phyloP scores from a whole-genome alignment of 2,329 filamentous ascomycete species.

The Aspergillus vadensis region DNA sequence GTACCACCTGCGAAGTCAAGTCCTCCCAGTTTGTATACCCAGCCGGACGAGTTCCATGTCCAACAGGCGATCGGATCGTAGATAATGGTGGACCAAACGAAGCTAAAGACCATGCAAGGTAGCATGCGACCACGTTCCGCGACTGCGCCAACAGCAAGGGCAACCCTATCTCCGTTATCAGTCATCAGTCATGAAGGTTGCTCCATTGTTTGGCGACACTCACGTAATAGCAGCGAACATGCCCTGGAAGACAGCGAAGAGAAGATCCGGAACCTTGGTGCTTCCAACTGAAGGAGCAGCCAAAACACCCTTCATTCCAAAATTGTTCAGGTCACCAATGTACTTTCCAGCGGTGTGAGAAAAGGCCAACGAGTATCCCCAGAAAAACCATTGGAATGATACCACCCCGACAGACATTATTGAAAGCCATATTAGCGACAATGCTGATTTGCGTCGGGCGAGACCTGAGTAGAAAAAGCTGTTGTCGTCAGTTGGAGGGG shows the following conservation, averaged over 20 bases:
- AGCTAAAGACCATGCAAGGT: constrained; percentile 88
- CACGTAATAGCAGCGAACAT: constrained; percentile 75
- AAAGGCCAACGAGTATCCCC: constrained; percentile 83
- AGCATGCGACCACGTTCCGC: constrained; percentile 87
- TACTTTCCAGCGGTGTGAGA: constrained; percentile 74
- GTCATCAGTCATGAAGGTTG: neutral
- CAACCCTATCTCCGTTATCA: constrained; percentile 58
- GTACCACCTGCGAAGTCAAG: constrained; percentile 89
- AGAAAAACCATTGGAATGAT: constrained; percentile 94
- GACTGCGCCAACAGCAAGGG: constrained; percentile 79
- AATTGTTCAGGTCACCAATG: constrained; percentile 77
- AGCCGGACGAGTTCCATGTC: constrained; percentile 86
- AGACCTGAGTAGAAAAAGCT: constrained; percentile 93
- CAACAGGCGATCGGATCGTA: constrained; percentile 94
- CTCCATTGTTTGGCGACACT: constrained; percentile 38
- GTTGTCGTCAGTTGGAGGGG: constrained; percentile 15
- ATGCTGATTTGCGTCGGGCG: constrained; percentile 82
- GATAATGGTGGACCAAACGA: constrained; percentile 85
- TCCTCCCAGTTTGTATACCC: constrained; percentile 76
- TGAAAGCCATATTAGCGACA: constrained; percentile 82
- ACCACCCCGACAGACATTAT: constrained; percentile 79
- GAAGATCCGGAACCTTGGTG: constrained; percentile 72
- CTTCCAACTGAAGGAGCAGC: constrained; percentile 75
- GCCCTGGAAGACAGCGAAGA: constrained; percentile 74
- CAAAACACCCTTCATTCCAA: constrained; percentile 76